Evolutionary conservation across 1,284 basidiomycete species (phyloP).

Genomic region (Trametes pubescens): DNA sequence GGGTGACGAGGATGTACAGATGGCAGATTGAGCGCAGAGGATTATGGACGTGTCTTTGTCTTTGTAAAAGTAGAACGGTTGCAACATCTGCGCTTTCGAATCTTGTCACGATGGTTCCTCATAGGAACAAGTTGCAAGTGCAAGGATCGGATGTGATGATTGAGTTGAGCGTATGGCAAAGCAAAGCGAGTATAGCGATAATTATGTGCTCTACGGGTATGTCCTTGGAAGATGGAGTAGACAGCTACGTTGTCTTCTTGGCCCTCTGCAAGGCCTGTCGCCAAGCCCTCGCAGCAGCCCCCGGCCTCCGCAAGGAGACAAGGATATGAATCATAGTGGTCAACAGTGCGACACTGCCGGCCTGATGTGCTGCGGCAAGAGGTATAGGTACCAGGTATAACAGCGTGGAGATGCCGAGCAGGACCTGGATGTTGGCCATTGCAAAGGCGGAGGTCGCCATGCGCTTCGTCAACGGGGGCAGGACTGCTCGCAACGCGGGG

Average conservation of each 20-base stretch:
- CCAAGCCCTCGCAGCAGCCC: slow-evolving; percentile 73
- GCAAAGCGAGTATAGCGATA: slow-evolving; percentile 21
- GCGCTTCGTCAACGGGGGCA: slow-evolving; percentile 75
- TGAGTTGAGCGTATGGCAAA: slow-evolving; percentile 26
- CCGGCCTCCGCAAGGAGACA: slow-evolving; percentile 77
- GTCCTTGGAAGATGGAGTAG: background rate
- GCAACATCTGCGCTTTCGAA: slow-evolving; percentile 24
- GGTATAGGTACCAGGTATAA: slow-evolving; percentile 95
- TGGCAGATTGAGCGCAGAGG: slow-evolving; percentile 63
- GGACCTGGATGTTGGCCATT: slow-evolving; percentile 88
- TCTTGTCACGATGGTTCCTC: background rate
- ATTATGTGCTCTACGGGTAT: slow-evolving; percentile 27
- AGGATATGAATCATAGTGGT: slow-evolving; percentile 86
- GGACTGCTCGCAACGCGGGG: slow-evolving; percentile 59
- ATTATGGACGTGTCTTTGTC: slow-evolving; percentile 29
- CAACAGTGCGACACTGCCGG: slow-evolving; percentile 89
- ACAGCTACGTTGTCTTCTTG: slow-evolving; percentile 17
- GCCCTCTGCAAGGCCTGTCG: slow-evolving; percentile 46
- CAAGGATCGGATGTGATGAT: background rate
- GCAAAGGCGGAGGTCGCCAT: slow-evolving; percentile 77
- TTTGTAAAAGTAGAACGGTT: slow-evolving; percentile 34
- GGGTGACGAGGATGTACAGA: slow-evolving; percentile 80
- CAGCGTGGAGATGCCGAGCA: slow-evolving; percentile 91
- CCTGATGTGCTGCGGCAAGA: slow-evolving; percentile 94
- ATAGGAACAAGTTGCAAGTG: background rate